Evolutionary conservation across 306 rosid species (phyloP).

Genomic region (Hippophae tibetana): DNA sequence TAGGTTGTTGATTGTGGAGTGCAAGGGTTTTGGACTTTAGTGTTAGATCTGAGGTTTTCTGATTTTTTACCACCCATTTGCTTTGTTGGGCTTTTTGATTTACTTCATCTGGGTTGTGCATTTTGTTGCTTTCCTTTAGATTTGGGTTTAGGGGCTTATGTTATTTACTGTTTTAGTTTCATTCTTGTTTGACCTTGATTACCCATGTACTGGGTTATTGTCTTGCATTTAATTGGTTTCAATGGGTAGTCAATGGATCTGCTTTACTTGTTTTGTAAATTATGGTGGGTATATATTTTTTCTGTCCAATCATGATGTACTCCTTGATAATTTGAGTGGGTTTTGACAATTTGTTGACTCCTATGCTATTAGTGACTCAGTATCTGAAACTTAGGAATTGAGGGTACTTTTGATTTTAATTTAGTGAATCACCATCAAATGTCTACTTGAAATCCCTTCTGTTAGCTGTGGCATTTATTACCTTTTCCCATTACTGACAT

Average conservation of each 20-base stretch:
- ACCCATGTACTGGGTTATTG: neutral
- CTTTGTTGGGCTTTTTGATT: slow-evolving; percentile 3
- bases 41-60: slow-evolving; percentile 49
- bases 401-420: too few relatives aligned
- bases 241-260: slow-evolving; percentile 6
- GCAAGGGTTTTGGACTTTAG: slow-evolving; percentile 1
- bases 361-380: too few relatives aligned
- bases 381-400: too few relatives aligned
- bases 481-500: too few relatives aligned
- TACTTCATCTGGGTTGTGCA: neutral
- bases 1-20: neutral
- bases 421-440: too few relatives aligned
- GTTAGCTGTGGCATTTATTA: too few relatives aligned
- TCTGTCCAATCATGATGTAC: too few relatives aligned
- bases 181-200: neutral
- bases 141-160: neutral
- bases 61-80: slow-evolving; percentile 15
- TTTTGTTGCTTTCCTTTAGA: neutral
- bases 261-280: neutral
- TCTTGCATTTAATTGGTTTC: neutral
- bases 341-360: too few relatives aligned
- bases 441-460: too few relatives aligned
- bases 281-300: too few relatives aligned
- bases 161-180: neutral
- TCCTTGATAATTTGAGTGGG: too few relatives aligned